Percentiles rank a stretch among this genome's conserved stretches.
phyloP scores from a whole-genome alignment of 2,329 filamentous ascomycete genomes.

The Fusarium austroafricanum region DNA sequence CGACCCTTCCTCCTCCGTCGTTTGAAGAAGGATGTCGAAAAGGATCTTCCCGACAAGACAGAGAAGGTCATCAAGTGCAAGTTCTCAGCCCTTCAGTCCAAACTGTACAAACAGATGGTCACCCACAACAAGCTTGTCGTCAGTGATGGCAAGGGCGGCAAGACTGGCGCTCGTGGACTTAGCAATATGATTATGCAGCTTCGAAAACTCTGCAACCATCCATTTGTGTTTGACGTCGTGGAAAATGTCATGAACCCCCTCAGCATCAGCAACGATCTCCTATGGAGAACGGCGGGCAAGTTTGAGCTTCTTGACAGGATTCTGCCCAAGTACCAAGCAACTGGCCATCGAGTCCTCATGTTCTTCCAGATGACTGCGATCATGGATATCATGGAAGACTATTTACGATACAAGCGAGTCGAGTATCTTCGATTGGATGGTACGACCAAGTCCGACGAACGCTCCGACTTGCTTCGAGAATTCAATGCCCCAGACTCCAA shows the following conservation, averaged over 20 bases:
- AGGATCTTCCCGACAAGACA: conserved; percentile 98
- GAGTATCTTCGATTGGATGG: conserved; percentile 93
- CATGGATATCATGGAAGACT: conserved; percentile 99
- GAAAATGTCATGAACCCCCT: conserved; percentile 97
- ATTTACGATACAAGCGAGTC: conserved; percentile 83
- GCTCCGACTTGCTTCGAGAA: conserved; percentile 85
- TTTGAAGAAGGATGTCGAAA: conserved; percentile 99
- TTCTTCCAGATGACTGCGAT: conserved; percentile 99
- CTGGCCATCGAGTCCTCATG: conserved; percentile 96
- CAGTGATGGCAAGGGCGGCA: conserved; percentile 94
- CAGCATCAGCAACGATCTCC: conserved; percentile 87
- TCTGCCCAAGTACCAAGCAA: conserved; percentile 90
- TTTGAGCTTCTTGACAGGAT: conserved; percentile 95
- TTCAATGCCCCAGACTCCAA: conserved; percentile 93
- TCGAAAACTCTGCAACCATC: conserved; percentile 98
- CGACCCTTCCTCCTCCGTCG: conserved; percentile 96
- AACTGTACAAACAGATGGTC: conserved; percentile 97
- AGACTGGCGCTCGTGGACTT: conserved; percentile 90
- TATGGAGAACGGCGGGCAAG: conserved; percentile 97
- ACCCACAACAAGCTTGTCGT: conserved; percentile 95
- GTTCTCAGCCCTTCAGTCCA: conserved; percentile 92
- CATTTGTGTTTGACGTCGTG: conserved; percentile 97
- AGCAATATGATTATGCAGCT: conserved; percentile 99
- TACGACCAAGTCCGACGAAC: conserved; percentile 97
- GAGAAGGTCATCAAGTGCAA: conserved; percentile 99